A percentile compares a stretch with the other conserved stretches of the same genome.
These are phyloP conservation scores for Micromonas commoda DNA, from an alignment of 139 green algal genomes.

Conservation along the genomic window DNA sequence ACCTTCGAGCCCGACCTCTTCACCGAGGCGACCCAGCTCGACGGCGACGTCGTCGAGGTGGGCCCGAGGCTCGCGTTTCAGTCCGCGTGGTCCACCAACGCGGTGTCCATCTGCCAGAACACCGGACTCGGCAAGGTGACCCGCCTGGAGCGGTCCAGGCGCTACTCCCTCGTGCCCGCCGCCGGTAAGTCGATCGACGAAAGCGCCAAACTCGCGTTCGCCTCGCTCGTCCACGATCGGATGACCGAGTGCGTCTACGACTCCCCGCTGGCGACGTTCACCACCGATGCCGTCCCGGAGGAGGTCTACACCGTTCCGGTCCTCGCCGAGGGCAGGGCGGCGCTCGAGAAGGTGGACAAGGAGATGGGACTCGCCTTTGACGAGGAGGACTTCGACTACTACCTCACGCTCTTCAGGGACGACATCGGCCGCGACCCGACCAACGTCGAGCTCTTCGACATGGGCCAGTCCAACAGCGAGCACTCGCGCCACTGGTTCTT, in stretches of 20 bases:
- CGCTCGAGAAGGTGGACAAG: slow-evolving; percentile 79
- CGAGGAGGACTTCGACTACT: slow-evolving; percentile 75
- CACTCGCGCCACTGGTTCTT: slow-evolving; percentile 60
- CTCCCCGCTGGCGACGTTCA: slow-evolving; percentile 56
- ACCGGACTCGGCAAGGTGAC: slow-evolving; percentile 73
- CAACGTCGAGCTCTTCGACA: slow-evolving; percentile 99
- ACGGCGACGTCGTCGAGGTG: slow-evolving; percentile 62
- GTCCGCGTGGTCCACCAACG: slow-evolving; percentile 94
- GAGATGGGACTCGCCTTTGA: slow-evolving; percentile 92
- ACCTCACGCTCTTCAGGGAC: slow-evolving; percentile 50
- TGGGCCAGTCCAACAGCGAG: slow-evolving; percentile 90
- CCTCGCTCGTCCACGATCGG: slow-evolving; percentile 75
- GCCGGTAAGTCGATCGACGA: slow-evolving; percentile 42
- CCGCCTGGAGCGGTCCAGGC: slow-evolving; percentile 69
- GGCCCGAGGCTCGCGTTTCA: slow-evolving; percentile 89
- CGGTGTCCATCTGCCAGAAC: slow-evolving; percentile 86
- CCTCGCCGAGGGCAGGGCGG: slow-evolving; percentile 62
- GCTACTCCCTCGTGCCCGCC: slow-evolving; percentile 51
- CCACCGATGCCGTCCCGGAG: slow-evolving; percentile 44
- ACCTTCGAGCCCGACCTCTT: slow-evolving; percentile 92
- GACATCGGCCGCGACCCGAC: slow-evolving; percentile 92
- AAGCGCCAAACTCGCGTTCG: slow-evolving; percentile 34
- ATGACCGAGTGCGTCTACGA: slow-evolving; percentile 94
- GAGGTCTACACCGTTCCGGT: slow-evolving; percentile 79
- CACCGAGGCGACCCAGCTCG: slow-evolving; percentile 36